Base-by-base conservation (phyloP, 805 yeast species). In the Teunomyces stri region DNA sequence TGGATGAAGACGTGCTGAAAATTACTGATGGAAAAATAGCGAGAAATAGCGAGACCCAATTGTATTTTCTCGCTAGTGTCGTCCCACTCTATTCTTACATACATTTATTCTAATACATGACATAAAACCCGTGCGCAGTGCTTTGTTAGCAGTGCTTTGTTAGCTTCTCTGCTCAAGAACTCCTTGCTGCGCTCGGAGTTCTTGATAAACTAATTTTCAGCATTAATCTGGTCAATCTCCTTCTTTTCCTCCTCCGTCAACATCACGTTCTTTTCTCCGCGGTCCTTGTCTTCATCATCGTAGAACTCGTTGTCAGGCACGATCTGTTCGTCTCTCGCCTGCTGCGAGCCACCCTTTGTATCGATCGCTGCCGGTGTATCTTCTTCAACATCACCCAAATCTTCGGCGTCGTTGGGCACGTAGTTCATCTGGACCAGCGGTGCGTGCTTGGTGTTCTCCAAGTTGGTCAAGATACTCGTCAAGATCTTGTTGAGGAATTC, bases 371-470 rank as follows among this genome's bases (percentile, higher is more conserved):
- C 84, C 38, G 74, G 77, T 0, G 85, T 69, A 64, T 92, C 97
- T 65, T 90, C 97, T 21, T 87, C 92, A 46, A 81, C 94, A 58
- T 88, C 96, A 18, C 89, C 95, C 49, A 78, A 74, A 56, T 90
- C 96, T 57, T 88, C 96, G n/a, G 81, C 75, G 66, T 92, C 97
- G 34, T 82, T 78, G 6, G 98, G 98, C 22, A 89, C 94, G 44
- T 85, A 79, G 55, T 88, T 85, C 83, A 89, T 80, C 68, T 92
- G 98, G 29, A 92, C 97, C 45, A 96, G 87, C n/a, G 99, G 99
- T 0, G 97, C 96, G 67, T 85, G 89, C 66, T 87, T 85, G n/a
- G 97, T 89, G 58, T 87, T 81, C 58, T 89, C 95, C 60, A 92
- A 73, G 69, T 88, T 90, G 49, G 80, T 72, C 45, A 86, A 76